Percentiles rank a stretch among this genome's conserved stretches.
Evolutionary conservation across 1,284 basidiomycete genomes (phyloP).

Genomic region (Malassezia pachydermatis): DNA sequence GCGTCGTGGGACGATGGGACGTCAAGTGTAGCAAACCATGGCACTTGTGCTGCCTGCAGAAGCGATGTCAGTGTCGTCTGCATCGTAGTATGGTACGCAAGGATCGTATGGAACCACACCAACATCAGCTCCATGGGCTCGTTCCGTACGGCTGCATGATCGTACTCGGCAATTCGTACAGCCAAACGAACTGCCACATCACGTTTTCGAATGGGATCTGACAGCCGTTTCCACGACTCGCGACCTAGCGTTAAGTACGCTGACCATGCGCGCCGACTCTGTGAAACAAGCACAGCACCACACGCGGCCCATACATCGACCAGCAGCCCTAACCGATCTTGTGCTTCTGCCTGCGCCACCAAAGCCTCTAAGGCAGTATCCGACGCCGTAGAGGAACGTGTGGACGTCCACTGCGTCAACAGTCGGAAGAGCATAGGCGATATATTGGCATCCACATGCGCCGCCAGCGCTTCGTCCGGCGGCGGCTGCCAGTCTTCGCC

Average conservation of each 20-base stretch:
- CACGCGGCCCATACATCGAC: constrained; percentile 71
- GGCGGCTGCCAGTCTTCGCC: constrained; percentile 50
- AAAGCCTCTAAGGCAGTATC: constrained; percentile 20
- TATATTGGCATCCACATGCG: constrained; percentile 56
- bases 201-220: constrained; percentile 54
- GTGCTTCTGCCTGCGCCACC: constrained; percentile 36
- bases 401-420: constrained; percentile 49
- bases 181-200: constrained; percentile 64
- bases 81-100: constrained; percentile 23
- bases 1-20: not conserved
- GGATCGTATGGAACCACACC: constrained; percentile 32
- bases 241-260: constrained; percentile 56
- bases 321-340: constrained; percentile 53
- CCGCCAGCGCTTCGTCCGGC: constrained; percentile 32
- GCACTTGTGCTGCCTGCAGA: not conserved
- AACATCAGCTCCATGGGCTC: constrained; percentile 26
- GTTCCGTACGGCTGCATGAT: constrained; percentile 50
- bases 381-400: constrained; percentile 8
- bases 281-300: constrained; percentile 59
- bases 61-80: constrained; percentile 27
- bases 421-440: constrained; percentile 59
- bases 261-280: constrained; percentile 60
- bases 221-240: constrained; percentile 58
- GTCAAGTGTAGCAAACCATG: not conserved
- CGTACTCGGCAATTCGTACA: constrained; percentile 58